Evolutionary conservation across 345 rosid genomes (phyloP).

Genomic region (Eucalyptus regnans): DNA sequence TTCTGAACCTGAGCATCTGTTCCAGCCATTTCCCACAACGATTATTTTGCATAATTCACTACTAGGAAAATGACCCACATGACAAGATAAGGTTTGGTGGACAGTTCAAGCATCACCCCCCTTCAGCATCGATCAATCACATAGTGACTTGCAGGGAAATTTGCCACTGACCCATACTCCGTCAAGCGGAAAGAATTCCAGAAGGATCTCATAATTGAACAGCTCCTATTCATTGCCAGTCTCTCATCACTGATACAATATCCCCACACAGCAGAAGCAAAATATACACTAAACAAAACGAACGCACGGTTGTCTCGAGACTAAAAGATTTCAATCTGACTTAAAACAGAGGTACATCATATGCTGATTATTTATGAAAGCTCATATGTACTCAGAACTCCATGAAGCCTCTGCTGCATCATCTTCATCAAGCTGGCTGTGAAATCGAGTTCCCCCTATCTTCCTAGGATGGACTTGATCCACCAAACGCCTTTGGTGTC

Average conservation of each 20-base stretch:
- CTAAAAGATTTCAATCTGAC: not conserved
- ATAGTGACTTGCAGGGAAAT: not conserved
- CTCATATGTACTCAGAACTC: not conserved
- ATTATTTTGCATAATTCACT: not conserved
- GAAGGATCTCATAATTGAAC: not conserved
- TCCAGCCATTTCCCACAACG: not conserved
- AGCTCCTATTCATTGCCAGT: not conserved
- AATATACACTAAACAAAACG: not conserved
- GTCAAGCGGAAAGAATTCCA: not conserved
- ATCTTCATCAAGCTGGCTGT: not conserved
- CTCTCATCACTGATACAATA: not conserved
- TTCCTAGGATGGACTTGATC: slow-evolving; percentile 72
- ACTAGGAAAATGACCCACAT: not conserved
- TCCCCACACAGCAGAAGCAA: not conserved
- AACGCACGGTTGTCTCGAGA: not conserved
- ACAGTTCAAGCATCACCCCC: not conserved
- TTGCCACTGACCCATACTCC: not conserved
- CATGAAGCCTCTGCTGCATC: not conserved
- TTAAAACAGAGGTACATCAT: not conserved
- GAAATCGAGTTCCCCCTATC: not conserved
- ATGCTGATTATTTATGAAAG: not conserved
- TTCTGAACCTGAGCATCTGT: not conserved
- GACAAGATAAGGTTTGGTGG: not conserved
- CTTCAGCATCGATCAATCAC: not conserved
- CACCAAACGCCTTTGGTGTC: slow-evolving; percentile 87